A percentile compares a stretch with the other conserved stretches of the same genome.
phyloP scores from a whole-genome alignment of 805 yeast genomes.

The Candida boleticola region DNA sequence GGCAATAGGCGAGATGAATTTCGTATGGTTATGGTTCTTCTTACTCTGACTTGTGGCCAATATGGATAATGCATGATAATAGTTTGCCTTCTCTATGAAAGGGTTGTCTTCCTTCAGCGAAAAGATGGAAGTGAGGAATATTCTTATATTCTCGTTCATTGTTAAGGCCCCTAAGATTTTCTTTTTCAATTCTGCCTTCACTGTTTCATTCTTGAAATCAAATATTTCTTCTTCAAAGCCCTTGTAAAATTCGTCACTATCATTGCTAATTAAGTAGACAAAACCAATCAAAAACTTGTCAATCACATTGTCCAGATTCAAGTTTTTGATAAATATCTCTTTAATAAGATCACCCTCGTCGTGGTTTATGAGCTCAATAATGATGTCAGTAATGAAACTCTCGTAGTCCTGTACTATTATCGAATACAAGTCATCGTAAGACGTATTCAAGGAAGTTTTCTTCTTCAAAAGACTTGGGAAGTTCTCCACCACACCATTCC shows the following conservation, averaged over 20 bases:
- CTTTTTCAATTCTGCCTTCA: constrained; percentile 8
- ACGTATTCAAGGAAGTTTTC: constrained; percentile 17
- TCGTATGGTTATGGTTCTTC: constrained; percentile 1
- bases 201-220: constrained; percentile 9
- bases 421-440: constrained; percentile 26
- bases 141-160: constrained; percentile 13
- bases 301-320: constrained; percentile 32
- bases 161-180: constrained; percentile 14
- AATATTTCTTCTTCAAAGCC: constrained; percentile 22
- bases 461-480: constrained; percentile 20
- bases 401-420: constrained; percentile 17
- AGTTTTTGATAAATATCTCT: constrained; percentile 34
- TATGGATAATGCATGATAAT: constrained; percentile 29
- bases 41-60: constrained; percentile 18
- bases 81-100: constrained; percentile 19
- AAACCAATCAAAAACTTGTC: constrained; percentile 34
- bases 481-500: constrained; percentile 24
- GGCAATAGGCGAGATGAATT: constrained; percentile 7
- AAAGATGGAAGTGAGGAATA: constrained; percentile 21
- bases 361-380: constrained; percentile 26
- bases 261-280: constrained; percentile 28
- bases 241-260: constrained; percentile 19
- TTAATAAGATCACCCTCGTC: constrained; percentile 43
- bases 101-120: constrained; percentile 9
- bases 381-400: constrained; percentile 36